phyloP scores from a whole-genome alignment of 495 filamentous ascomycete species.

The Zalerion maritima region DNA sequence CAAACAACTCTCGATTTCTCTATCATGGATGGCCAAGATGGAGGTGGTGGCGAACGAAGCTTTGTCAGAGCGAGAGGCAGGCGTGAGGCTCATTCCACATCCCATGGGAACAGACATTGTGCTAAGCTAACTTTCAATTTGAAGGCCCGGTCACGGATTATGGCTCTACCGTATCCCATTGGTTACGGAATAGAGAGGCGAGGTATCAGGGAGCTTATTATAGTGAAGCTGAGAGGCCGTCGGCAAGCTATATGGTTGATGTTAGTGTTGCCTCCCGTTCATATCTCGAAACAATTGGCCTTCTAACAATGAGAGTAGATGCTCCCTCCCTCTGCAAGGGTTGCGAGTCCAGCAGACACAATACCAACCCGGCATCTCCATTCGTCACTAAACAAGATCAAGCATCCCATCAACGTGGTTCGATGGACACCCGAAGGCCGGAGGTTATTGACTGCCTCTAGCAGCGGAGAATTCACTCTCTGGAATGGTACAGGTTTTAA shows the following conservation, averaged over 20 bases:
- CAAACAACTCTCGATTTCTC: no score
- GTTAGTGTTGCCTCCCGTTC: conserved; percentile 33
- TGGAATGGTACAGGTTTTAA: conserved; percentile 99
- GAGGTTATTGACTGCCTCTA: conserved; percentile 77
- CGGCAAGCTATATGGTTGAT: conserved; percentile 76
- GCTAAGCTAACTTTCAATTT: not conserved
- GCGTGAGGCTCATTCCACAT: conserved; percentile 20
- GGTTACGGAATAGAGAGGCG: conserved; percentile 75
- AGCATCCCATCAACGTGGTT: conserved; percentile 94
- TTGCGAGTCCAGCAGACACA: conserved; percentile 58
- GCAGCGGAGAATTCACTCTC: conserved; percentile 92
- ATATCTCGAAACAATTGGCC: conserved; percentile 2
- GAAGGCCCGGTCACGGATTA: conserved; percentile 86
- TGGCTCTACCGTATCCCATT: conserved; percentile 80
- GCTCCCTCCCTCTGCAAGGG: conserved; percentile 65
- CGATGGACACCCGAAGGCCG: conserved; percentile 95
- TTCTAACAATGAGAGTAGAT: conserved; percentile 42
- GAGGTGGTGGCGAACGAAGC: conserved; percentile 17
- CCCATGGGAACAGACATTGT: not conserved
- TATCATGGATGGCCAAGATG: conserved; percentile 10
- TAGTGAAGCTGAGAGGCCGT: conserved; percentile 71
- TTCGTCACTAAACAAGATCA: conserved; percentile 92
- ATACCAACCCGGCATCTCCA: conserved; percentile 85
- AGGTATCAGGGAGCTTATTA: conserved; percentile 51
- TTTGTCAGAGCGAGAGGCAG: conserved; percentile 26